Evolutionary conservation across 2,329 filamentous ascomycete genomes (phyloP).

Genomic region (Fusarium virguliforme): DNA sequence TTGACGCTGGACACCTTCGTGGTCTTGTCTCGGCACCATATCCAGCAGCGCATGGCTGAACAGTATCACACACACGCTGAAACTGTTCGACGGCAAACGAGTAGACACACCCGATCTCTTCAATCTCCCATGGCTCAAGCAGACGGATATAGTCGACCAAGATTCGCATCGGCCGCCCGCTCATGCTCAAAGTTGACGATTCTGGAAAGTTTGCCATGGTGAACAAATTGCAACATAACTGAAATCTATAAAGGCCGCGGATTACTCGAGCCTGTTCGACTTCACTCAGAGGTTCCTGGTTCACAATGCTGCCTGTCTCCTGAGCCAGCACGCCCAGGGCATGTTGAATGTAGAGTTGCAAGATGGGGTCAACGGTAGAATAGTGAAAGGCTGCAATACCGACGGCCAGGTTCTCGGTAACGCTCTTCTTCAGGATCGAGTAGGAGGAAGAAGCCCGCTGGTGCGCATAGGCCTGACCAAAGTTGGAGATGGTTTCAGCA

Average conservation of each 20-base stretch:
- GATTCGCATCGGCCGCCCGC: neutral
- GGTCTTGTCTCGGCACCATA: neutral
- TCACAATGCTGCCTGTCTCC: neutral
- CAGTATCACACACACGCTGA: neutral
- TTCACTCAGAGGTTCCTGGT: constrained; percentile 1
- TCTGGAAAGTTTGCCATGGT: constrained; percentile 1
- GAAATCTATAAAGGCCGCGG: constrained; percentile 15
- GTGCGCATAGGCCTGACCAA: constrained; percentile 11
- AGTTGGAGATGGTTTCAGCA: constrained; percentile 9
- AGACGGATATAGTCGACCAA: neutral
- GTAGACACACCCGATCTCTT: constrained; percentile 12
- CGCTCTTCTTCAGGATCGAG: constrained; percentile 7
- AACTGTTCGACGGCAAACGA: neutral
- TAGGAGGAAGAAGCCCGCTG: neutral
- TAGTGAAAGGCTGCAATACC: constrained; percentile 5
- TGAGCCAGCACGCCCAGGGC: neutral
- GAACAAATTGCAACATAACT: constrained; percentile 15
- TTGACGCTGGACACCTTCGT: neutral
- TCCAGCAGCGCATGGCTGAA: neutral
- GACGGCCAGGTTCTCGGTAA: constrained; percentile 3
- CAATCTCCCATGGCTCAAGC: constrained; percentile 18
- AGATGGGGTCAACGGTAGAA: neutral
- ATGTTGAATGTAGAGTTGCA: neutral
- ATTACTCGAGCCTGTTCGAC: constrained; percentile 8
- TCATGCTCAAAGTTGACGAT: neutral